These are phyloP conservation scores for Collariella sp. DNA, from an alignment of 495 filamentous ascomycete genomes.

Conservation along the genomic window DNA sequence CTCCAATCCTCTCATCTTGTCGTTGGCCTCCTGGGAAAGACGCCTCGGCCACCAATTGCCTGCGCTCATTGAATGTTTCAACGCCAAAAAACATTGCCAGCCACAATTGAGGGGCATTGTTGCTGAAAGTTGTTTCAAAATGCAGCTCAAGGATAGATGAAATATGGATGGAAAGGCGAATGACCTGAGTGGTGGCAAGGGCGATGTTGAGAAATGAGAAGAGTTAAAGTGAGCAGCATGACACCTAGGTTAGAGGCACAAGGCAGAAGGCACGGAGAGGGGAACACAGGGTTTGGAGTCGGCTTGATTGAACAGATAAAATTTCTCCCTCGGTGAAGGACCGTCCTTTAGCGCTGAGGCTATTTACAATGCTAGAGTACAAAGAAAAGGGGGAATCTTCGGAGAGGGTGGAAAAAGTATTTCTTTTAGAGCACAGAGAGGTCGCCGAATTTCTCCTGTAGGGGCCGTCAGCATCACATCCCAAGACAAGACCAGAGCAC, in stretches of 20 bases:
- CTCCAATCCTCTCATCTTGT: too few relatives aligned
- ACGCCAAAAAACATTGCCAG: too few relatives aligned
- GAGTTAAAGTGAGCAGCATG: too few relatives aligned
- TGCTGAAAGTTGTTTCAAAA: too few relatives aligned
- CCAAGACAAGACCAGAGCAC: background rate
- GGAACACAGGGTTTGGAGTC: background rate
- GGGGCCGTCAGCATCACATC: constrained; percentile 8
- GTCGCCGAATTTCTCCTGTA: constrained; percentile 96
- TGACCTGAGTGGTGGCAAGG: too few relatives aligned
- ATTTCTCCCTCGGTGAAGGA: constrained; percentile 25
- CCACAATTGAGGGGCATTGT: too few relatives aligned
- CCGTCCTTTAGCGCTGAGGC: constrained; percentile 22
- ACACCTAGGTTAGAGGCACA: background rate
- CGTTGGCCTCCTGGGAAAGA: too few relatives aligned
- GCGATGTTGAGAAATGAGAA: too few relatives aligned
- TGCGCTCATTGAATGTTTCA: too few relatives aligned
- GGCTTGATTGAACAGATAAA: constrained; percentile 14
- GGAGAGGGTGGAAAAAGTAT: background rate
- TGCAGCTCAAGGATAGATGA: too few relatives aligned
- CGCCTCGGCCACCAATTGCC: too few relatives aligned
- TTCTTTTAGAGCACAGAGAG: constrained; percentile 81
- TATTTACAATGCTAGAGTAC: constrained; percentile 54
- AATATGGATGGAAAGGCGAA: too few relatives aligned
- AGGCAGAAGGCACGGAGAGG: background rate
- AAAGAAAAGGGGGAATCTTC: constrained; percentile 33